phyloP scores from a whole-genome alignment of 257 asterid species.

The Leptodermis oblonga region DNA sequence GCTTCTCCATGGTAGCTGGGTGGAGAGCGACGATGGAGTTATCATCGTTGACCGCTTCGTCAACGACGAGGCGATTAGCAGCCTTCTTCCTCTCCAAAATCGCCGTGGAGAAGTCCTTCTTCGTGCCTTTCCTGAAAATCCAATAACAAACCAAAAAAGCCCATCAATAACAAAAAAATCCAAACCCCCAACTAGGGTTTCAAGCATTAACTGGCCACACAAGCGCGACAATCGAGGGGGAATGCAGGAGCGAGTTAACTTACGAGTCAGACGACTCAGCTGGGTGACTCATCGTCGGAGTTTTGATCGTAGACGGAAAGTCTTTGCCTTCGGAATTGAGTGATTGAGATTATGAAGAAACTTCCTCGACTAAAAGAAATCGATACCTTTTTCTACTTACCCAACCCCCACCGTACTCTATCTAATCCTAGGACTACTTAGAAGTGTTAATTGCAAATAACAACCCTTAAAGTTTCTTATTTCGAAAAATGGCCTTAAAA shows the following conservation, averaged over 20 bases:
- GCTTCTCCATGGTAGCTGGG: constrained; percentile 85
- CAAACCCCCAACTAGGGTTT: constrained; percentile 9
- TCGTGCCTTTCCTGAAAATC: constrained; percentile 49
- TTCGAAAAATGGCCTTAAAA: too few relatives aligned
- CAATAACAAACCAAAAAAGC: not conserved
- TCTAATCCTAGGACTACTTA: too few relatives aligned
- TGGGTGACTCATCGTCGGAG: constrained; percentile 48
- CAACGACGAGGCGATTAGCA: constrained; percentile 72
- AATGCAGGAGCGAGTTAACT: constrained; percentile 22
- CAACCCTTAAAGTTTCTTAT: too few relatives aligned
- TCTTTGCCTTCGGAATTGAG: not conserved
- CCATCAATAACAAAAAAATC: not conserved
- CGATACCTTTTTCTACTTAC: too few relatives aligned
- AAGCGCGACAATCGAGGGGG: constrained; percentile 13
- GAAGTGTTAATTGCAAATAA: too few relatives aligned
- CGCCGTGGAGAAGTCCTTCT: constrained; percentile 83
- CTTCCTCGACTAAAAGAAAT: too few relatives aligned
- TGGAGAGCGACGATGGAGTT: constrained; percentile 76
- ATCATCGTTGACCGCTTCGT: constrained; percentile 88
- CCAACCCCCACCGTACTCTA: too few relatives aligned
- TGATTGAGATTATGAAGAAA: not conserved
- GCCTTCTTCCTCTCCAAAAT: constrained; percentile 88
- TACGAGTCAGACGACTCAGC: constrained; percentile 83
- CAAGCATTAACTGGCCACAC: not conserved
- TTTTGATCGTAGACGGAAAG: constrained; percentile 9